Conservation (phyloP, 1,284 basidiomycete species). For the Paramarasmius palmivorus region DNA sequence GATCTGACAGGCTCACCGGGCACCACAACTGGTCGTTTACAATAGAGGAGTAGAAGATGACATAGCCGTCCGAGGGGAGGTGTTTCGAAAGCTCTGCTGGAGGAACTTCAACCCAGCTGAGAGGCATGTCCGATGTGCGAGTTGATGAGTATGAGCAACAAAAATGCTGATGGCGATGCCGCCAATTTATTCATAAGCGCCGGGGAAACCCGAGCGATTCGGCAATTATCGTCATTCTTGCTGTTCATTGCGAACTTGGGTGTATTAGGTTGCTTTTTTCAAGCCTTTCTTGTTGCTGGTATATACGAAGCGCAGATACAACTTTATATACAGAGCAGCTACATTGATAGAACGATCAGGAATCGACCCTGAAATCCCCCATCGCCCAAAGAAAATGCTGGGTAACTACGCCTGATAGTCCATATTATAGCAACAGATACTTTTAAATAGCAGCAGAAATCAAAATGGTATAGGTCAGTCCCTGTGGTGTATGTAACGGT, state of each 20-base stretch:
- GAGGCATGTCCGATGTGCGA: conserved; percentile 40
- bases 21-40: conserved; percentile 65
- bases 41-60: conserved; percentile 69
- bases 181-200: not conserved
- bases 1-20: conserved; percentile 43
- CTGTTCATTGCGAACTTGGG: not conserved
- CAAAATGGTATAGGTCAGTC: conserved; percentile 32
- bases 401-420: conserved; percentile 20
- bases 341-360: conserved; percentile 12
- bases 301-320: not conserved
- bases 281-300: conserved; percentile 5
- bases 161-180: not conserved
- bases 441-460: conserved; percentile 33
- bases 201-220: not conserved
- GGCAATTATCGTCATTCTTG: not conserved
- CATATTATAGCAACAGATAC: conserved; percentile 37
- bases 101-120: conserved; percentile 32
- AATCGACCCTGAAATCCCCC: conserved; percentile 14
- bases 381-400: conserved; percentile 8
- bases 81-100: conserved; percentile 29
- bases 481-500: conserved; percentile 20
- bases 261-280: conserved; percentile 1
- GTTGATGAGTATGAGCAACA: not conserved
- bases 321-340: not conserved
- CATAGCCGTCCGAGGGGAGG: conserved; percentile 48